Evolutionary conservation across 2,329 filamentous ascomycete genomes (phyloP).

Genomic region (Chrysoporthe deuterocubensis): DNA sequence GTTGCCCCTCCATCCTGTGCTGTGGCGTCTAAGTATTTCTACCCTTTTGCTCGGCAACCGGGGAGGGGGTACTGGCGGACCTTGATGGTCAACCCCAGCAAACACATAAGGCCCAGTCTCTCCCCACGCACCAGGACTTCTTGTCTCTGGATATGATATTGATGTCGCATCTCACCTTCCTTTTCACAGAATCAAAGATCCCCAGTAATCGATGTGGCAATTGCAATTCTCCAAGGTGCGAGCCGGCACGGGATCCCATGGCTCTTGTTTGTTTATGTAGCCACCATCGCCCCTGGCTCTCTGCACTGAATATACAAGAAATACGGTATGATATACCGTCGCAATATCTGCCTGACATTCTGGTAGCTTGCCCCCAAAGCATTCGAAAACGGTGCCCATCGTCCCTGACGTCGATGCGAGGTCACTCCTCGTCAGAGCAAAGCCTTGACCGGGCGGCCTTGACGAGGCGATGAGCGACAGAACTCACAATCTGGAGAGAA

Average conservation of each 20-base stretch:
- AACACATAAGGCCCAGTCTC: neutral
- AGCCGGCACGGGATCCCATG: neutral
- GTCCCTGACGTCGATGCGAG: neutral
- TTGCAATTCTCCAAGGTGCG: neutral
- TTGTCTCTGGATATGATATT: neutral
- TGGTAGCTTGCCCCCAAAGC: neutral
- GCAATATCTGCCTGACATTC: neutral
- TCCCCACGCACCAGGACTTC: neutral
- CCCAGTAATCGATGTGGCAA: neutral
- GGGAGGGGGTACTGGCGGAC: neutral
- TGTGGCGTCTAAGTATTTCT: neutral
- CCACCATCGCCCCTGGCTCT: neutral
- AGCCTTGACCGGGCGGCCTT: slow-evolving; percentile 23
- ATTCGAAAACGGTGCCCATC: neutral
- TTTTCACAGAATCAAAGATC: neutral
- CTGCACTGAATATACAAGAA: neutral
- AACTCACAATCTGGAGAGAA: slow-evolving; percentile 10
- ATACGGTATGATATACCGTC: neutral
- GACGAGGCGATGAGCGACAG: slow-evolving; percentile 22
- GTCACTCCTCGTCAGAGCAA: slow-evolving; percentile 13
- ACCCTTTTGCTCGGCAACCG: neutral
- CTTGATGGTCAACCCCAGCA: neutral
- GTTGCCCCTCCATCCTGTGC: neutral
- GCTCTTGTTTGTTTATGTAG: neutral
- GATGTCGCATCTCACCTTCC: neutral